Conservation (phyloP, 108 stramenopile genomes). For the Fistulifera solaris region DNA sequence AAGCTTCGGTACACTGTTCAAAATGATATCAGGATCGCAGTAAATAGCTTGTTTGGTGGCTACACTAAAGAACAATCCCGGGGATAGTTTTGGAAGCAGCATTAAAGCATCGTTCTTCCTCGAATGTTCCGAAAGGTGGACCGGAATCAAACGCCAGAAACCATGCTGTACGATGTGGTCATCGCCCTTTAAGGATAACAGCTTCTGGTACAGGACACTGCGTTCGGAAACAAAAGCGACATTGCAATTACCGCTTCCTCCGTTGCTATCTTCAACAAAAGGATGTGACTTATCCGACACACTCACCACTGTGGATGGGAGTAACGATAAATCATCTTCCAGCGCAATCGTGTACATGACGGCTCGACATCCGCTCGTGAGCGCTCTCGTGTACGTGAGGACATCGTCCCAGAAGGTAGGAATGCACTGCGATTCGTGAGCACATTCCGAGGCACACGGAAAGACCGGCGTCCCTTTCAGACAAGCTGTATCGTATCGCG, state of each 20-base stretch:
- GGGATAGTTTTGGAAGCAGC: conserved; percentile 71
- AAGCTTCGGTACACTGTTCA: conserved; percentile 39
- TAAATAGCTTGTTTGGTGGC: conserved; percentile 48
- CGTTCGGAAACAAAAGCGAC: conserved; percentile 67
- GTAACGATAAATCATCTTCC: conserved; percentile 33
- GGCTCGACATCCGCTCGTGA: conserved; percentile 49
- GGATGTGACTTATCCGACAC: conserved; percentile 29
- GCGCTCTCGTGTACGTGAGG: conserved; percentile 27
- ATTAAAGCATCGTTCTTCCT: conserved; percentile 13
- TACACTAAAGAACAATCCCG: conserved; percentile 59
- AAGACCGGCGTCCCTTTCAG: conserved; percentile 64
- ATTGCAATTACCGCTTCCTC: conserved; percentile 39
- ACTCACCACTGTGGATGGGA: conserved; percentile 49
- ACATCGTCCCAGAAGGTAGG: conserved; percentile 61
- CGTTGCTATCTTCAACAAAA: conserved; percentile 21
- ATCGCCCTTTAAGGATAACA: conserved; percentile 1
- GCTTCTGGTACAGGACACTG: conserved; percentile 36
- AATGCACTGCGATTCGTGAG: conserved; percentile 47
- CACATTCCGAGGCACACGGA: conserved; percentile 78
- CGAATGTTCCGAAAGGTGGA: conserved; percentile 15
- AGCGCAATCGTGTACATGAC: conserved; percentile 70
- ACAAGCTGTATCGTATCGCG: conserved; percentile 61
- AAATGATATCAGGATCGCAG: conserved; percentile 43
- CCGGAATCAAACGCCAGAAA: conserved; percentile 61
- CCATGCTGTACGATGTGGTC: conserved; percentile 37